Percentiles rank a stretch among this genome's conserved stretches.
Evolutionary conservation across 441 rosid genomes (phyloP).

Genomic region (Pelargonium cotyledonis): DNA sequence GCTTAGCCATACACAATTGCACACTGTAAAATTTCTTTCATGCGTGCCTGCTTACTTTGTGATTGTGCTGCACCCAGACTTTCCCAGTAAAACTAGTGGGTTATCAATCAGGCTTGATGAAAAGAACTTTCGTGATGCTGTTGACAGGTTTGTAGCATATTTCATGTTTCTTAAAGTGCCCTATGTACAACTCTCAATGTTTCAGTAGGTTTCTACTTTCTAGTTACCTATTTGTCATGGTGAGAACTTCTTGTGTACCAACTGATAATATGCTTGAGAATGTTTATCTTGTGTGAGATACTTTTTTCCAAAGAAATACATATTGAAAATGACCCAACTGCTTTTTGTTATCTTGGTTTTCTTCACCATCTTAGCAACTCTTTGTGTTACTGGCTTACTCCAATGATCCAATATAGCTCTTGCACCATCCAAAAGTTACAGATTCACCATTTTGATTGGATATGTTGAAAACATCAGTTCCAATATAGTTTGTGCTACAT

Average conservation of each 20-base stretch:
- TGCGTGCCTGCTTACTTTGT: not conserved
- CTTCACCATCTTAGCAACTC: not conserved
- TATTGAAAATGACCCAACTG: not conserved
- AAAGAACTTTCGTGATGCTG: slow-evolving; percentile 25
- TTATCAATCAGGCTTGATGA: slow-evolving; percentile 31
- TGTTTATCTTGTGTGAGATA: not conserved
- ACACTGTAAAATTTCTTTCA: not conserved
- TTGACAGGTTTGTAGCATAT: slow-evolving; percentile 34
- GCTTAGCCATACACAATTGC: not conserved
- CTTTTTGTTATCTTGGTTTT: not conserved
- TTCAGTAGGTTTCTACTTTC: slow-evolving; percentile 3
- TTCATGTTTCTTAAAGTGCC: not conserved
- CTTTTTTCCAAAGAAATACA: not conserved
- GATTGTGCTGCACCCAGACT: slow-evolving; percentile 39
- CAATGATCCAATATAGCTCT: no score
- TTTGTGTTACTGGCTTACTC: not conserved
- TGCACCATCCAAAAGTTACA: not conserved
- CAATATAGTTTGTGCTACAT: no score
- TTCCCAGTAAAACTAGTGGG: slow-evolving; percentile 39
- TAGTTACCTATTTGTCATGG: not conserved
- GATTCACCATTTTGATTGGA: not conserved
- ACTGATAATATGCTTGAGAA: not conserved
- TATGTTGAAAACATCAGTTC: not conserved
- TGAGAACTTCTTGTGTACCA: not conserved
- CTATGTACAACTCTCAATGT: not conserved